A percentile compares a stretch with the other conserved stretches of the same genome.
phyloP scores from a whole-genome alignment of 148 eudicot species.

The Fallopia convolvulus region DNA sequence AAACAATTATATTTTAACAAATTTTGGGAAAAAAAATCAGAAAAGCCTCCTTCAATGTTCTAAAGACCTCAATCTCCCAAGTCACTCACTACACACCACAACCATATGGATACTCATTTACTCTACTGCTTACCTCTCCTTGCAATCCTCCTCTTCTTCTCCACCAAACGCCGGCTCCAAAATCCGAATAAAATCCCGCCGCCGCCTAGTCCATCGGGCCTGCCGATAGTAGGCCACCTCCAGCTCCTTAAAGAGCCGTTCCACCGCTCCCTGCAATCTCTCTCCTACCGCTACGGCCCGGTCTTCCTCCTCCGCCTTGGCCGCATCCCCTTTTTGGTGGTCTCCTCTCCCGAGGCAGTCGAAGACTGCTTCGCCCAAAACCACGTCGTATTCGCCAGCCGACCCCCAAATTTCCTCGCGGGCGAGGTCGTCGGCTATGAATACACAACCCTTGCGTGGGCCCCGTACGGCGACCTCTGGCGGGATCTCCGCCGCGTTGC shows the following conservation, averaged over 20 bases:
- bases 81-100: not conserved
- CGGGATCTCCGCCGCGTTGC: slow-evolving; percentile 32
- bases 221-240: slow-evolving; percentile 32
- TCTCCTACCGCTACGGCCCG: slow-evolving; percentile 24
- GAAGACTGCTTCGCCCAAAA: slow-evolving; percentile 26
- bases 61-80: not conserved
- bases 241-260: slow-evolving; percentile 22
- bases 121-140: not conserved
- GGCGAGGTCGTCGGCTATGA: slow-evolving; percentile 17
- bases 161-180: not conserved
- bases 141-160: not conserved
- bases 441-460: slow-evolving; percentile 22
- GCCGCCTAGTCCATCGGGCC: slow-evolving; percentile 31
- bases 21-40: too few relatives aligned
- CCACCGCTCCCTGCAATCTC: slow-evolving; percentile 23
- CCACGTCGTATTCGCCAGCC: slow-evolving; percentile 35
- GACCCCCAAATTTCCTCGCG: slow-evolving; percentile 24
- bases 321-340: slow-evolving; percentile 17
- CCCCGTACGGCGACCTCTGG: slow-evolving; percentile 38
- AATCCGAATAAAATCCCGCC: not conserved
- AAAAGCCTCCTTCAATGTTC: not conserved
- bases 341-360: slow-evolving; percentile 24
- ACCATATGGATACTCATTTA: not conserved
- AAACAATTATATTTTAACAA: too few relatives aligned
- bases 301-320: slow-evolving; percentile 26